These are phyloP conservation scores for Tetrahymena malaccensis DNA, from an alignment of 73 alveolate species.

Conservation along the genomic window DNA sequence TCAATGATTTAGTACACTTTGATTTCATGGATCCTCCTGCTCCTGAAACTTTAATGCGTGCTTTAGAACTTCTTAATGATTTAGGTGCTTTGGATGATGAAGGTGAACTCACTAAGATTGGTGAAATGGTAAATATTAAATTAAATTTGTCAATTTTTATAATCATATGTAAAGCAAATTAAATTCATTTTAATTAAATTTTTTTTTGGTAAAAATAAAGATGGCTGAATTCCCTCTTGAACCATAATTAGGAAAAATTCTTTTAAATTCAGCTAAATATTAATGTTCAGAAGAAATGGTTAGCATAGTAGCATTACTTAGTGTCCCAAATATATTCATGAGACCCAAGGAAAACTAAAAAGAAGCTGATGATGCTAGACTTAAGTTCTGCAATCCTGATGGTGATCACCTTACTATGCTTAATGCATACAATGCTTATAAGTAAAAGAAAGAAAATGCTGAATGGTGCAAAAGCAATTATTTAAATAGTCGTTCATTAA, in stretches of 20 bases:
- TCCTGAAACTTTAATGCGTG: slow-evolving; percentile 98
- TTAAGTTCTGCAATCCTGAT: slow-evolving; percentile 92
- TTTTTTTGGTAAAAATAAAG: background rate
- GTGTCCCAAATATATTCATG: slow-evolving; percentile 87
- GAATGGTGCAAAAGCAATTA: slow-evolving; percentile 95
- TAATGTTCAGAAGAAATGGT: slow-evolving; percentile 91
- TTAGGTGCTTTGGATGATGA: slow-evolving; percentile 97
- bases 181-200: background rate
- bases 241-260: slow-evolving; percentile 92
- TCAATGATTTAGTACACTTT: slow-evolving; percentile 95
- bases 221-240: slow-evolving; percentile 98
- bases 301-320: slow-evolving; percentile 88
- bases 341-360: slow-evolving; percentile 81
- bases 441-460: slow-evolving; percentile 70
- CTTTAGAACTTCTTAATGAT: slow-evolving; percentile 93
- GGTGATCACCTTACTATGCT: slow-evolving; percentile 98
- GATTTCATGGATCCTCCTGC: slow-evolving; percentile 99
- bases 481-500: slow-evolving; percentile 84
- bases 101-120: slow-evolving; percentile 93
- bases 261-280: slow-evolving; percentile 79
- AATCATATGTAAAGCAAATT: background rate
- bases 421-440: slow-evolving; percentile 88
- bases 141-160: background rate
- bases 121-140: slow-evolving; percentile 49
- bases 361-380: slow-evolving; percentile 98